Evolutionary conservation across 1,139 yeast genomes (phyloP).

Genomic region (Kazachstania sp.): DNA sequence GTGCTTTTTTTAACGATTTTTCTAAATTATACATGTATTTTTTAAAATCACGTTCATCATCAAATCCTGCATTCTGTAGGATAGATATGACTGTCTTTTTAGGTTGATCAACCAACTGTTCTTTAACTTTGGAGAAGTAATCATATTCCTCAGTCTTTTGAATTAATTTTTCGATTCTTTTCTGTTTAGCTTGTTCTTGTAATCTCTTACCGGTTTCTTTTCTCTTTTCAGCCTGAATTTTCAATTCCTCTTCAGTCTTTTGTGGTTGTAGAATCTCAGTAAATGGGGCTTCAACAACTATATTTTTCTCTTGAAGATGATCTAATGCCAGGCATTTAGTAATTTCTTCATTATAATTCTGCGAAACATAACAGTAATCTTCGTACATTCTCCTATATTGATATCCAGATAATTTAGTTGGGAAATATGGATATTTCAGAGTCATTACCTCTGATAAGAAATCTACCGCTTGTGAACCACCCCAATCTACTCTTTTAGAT

Average conservation of each 20-base stretch:
- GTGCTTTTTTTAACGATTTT: slow-evolving; percentile 57
- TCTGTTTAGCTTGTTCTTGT: slow-evolving; percentile 88
- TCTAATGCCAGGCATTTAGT: slow-evolving; percentile 51
- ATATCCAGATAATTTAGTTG: slow-evolving; percentile 53
- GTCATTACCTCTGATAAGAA: slow-evolving; percentile 57
- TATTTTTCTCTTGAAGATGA: slow-evolving; percentile 54
- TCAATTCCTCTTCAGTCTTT: slow-evolving; percentile 77
- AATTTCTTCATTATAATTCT: slow-evolving; percentile 59
- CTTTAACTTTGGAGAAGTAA: slow-evolving; percentile 54
- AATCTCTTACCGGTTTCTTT: slow-evolving; percentile 79
- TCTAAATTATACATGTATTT: slow-evolving; percentile 62
- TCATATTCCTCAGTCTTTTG: slow-evolving; percentile 77
- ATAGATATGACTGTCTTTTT: slow-evolving; percentile 38
- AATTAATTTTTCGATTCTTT: slow-evolving; percentile 66
- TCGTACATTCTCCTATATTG: slow-evolving; percentile 64
- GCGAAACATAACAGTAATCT: slow-evolving; percentile 72
- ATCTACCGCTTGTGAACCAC: slow-evolving; percentile 67
- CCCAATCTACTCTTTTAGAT: slow-evolving; percentile 84
- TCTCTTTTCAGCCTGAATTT: slow-evolving; percentile 67
- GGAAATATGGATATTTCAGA: slow-evolving; percentile 88
- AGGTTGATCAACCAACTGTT: slow-evolving; percentile 42
- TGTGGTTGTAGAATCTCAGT: slow-evolving; percentile 54
- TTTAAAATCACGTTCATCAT: slow-evolving; percentile 60
- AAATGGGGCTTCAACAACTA: slow-evolving; percentile 77
- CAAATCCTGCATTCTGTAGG: slow-evolving; percentile 69